These are phyloP conservation scores for Gardenia jasminoides DNA, from an alignment of 257 asterid genomes.

Conservation along the genomic window DNA sequence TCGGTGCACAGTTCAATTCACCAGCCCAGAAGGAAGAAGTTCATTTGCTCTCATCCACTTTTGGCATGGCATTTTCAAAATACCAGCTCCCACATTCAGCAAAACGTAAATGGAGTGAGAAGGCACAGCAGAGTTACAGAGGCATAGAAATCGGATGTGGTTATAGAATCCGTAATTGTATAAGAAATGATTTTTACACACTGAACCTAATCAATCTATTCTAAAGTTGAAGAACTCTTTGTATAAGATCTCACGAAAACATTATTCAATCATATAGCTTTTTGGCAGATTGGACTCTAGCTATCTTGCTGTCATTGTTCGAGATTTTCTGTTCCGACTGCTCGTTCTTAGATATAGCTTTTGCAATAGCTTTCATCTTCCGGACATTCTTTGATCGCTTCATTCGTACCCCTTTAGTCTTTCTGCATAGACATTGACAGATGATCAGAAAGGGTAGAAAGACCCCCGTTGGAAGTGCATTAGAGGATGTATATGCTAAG, in stretches of 20 bases:
- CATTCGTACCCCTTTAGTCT: conserved; percentile 53
- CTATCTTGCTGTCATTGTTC: conserved; percentile 49
- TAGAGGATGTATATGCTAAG: not conserved
- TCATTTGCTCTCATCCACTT: not conserved
- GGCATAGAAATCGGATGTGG: not conserved
- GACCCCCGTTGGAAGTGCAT: not conserved
- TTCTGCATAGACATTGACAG: conserved; percentile 35
- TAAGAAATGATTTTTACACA: not conserved
- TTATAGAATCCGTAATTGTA: not conserved
- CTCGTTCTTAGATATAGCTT: conserved; percentile 56
- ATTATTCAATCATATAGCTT: conserved; percentile 46
- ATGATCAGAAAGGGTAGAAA: not conserved
- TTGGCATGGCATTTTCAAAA: not conserved
- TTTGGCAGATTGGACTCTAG: conserved; percentile 58
- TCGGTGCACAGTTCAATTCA: no score
- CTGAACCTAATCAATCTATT: not conserved
- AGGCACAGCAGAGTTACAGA: not conserved
- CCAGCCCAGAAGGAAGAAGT: no score
- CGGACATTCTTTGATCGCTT: conserved; percentile 64
- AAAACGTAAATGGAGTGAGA: not conserved
- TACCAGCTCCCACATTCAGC: not conserved
- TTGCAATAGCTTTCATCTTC: conserved; percentile 67
- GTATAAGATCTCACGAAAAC: not conserved
- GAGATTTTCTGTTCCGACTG: conserved; percentile 41
- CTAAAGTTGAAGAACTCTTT: not conserved